Evolutionary conservation across 257 asterid species (phyloP).

Genomic region (Solanum virginianum): DNA sequence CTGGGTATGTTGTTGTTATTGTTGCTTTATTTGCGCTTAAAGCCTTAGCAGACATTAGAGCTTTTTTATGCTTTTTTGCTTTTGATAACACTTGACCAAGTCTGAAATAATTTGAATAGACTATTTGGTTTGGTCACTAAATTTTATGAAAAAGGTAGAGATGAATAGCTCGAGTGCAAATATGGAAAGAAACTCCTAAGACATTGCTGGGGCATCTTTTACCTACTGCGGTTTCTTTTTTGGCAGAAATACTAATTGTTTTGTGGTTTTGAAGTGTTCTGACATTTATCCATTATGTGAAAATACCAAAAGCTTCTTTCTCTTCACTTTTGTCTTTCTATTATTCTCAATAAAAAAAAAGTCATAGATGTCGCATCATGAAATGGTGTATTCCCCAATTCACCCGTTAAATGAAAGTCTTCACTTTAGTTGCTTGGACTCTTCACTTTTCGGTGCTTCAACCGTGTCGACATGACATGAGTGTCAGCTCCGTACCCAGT

Average conservation of each 20-base stretch:
- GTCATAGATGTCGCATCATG: background rate
- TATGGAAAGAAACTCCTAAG: background rate
- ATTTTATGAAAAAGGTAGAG: background rate
- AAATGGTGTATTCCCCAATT: background rate
- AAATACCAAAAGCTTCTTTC: background rate
- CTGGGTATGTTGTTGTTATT: too few species aligned
- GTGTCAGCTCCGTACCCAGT: background rate
- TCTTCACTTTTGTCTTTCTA: background rate
- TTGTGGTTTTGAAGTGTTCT: too few species aligned
- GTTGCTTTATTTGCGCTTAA: too few species aligned
- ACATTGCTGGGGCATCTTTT: background rate
- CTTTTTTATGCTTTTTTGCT: too few species aligned
- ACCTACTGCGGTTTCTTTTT: background rate
- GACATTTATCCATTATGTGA: background rate
- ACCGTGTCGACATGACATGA: background rate
- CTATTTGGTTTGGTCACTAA: background rate
- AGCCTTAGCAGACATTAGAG: too few species aligned
- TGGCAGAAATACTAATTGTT: background rate
- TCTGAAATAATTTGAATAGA: background rate
- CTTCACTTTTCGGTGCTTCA: background rate
- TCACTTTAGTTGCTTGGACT: background rate
- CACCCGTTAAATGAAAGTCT: background rate
- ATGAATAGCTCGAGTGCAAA: background rate
- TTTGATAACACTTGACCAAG: background rate
- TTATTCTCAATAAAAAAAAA: too few species aligned